Evolutionary conservation across 331 rosid species (phyloP), one percentile per base, ranked within the genome.

Genomic region (Acacia pycnantha): DNA sequence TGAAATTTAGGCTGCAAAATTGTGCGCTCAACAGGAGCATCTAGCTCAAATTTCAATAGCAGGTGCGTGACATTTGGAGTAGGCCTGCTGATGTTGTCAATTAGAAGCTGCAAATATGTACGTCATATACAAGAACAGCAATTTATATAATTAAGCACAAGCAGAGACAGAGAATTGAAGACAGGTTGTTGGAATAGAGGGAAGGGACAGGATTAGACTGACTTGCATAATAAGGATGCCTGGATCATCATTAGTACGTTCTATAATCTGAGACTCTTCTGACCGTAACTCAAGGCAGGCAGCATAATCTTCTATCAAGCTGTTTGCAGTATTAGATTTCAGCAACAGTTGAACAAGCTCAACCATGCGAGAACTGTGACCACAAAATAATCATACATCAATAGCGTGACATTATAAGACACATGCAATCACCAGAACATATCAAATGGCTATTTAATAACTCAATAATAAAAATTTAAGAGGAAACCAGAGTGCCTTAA

Each of bases 151-250:
- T 37, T 31, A 59, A 26, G 70, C 47, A 82, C 13, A 40, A n/a
- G 56, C 70, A 71, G 37, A 53, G 24, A 18, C 46, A 43, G 50
- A 43, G 2, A 47, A 80, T 22, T 13, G 21, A 72, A 65, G 70
- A 82, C 68, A 29, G 71, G 33, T 35, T 46, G 82, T 18, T 24
- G 67, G 73, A 27, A n/a, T 27, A 24, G 18, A 62, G 37, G 40
- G 16, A 13, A 26, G 56, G 37, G 56, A 1, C 9, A 31, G 50
- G 29, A 37, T 21, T 66, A 21, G 80, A 79, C 94, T 51, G 79
- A 93, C 98, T 90, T 93, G 97, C 97, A 95, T 82, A 79, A 95
- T 93, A 84, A 95, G 97, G 87, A 93, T 92, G 73, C 98, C 99
- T 10, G 94, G 89, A 93, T 95, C 98, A 68, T 95, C 94, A 84